A percentile compares a stretch with the other conserved stretches of the same genome.
These are phyloP conservation scores for Paramarasmius palmivorus DNA, from an alignment of 1,284 basidiomycete genomes.

Conservation along the genomic window DNA sequence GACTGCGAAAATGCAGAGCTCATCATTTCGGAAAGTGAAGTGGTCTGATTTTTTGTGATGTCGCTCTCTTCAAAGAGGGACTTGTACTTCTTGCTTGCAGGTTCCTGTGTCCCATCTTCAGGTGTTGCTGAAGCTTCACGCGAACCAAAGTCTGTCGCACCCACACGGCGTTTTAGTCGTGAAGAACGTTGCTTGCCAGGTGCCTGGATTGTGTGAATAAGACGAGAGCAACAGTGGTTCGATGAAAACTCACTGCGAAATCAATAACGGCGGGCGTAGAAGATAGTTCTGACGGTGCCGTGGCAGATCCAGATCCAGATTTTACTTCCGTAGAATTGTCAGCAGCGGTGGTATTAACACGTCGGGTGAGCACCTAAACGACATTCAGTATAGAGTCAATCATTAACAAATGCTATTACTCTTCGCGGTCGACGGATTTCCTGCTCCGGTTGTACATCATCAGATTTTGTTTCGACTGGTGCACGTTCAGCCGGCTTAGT, in stretches of 20 bases:
- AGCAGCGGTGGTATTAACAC: conserved; percentile 33
- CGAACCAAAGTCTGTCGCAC: conserved; percentile 20
- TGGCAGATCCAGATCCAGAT: conserved; percentile 14
- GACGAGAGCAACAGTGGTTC: neutral
- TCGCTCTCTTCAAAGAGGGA: conserved; percentile 19
- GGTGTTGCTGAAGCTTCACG: neutral
- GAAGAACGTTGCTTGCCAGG: conserved; percentile 24
- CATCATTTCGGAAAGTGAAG: conserved; percentile 1
- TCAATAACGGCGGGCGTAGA: too few relatives aligned
- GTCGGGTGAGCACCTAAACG: conserved; percentile 31
- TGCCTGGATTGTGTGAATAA: neutral
- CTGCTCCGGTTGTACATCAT: conserved; percentile 11
- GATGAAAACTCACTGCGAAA: conserved; percentile 19
- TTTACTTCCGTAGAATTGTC: conserved; percentile 31
- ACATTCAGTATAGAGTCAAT: neutral
- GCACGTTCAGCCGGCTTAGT: neutral
- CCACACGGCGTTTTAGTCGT: conserved; percentile 41
- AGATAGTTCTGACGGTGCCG: conserved; percentile 3
- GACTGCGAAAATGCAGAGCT: neutral
- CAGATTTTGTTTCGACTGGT: neutral
- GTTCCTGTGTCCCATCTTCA: conserved; percentile 12
- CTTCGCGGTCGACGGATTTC: conserved; percentile 24
- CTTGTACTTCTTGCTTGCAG: conserved; percentile 15
- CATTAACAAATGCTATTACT: conserved; percentile 16
- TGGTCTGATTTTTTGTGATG: conserved; percentile 35